Percentiles rank a stretch among this genome's conserved stretches.
phyloP scores from a whole-genome alignment of 805 yeast species.

The Wickerhamiella kurtzmanii region DNA sequence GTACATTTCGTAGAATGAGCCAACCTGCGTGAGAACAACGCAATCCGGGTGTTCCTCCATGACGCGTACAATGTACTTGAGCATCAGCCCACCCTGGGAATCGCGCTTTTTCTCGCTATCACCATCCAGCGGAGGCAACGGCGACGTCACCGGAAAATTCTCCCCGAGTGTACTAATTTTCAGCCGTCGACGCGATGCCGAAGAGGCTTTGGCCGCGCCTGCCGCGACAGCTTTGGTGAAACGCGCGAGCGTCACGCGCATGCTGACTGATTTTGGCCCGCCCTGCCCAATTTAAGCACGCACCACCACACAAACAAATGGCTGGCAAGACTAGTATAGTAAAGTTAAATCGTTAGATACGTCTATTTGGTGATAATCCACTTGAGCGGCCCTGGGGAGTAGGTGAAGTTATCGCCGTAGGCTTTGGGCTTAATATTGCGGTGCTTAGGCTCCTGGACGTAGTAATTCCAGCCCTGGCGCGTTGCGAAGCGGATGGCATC shows the following conservation, averaged over 20 bases:
- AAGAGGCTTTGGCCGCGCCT: background rate
- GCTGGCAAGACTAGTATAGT: background rate
- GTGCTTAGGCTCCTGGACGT: constrained; percentile 66
- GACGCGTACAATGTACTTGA: constrained; percentile 15
- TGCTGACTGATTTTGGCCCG: background rate
- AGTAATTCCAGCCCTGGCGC: constrained; percentile 76
- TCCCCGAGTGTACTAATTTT: background rate
- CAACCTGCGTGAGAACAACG: constrained; percentile 32
- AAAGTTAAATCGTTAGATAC: background rate
- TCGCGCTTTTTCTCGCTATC: background rate
- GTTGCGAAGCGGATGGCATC: constrained; percentile 68
- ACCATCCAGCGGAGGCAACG: background rate
- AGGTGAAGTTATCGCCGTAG: constrained; percentile 58
- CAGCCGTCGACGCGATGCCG: background rate
- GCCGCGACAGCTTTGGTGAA: background rate
- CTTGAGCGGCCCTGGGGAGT: constrained; percentile 57
- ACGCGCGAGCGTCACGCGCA: background rate
- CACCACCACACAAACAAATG: background rate
- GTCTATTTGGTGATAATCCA: constrained; percentile 63
- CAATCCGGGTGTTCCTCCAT: constrained; percentile 38
- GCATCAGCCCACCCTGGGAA: constrained; percentile 8
- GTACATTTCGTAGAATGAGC: constrained; percentile 38
- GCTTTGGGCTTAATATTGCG: constrained; percentile 64
- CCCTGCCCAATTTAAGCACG: background rate
- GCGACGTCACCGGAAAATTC: background rate